These are phyloP conservation scores for Fraxinus albicans DNA, from an alignment of 305 asterid species.

Conservation along the genomic window DNA sequence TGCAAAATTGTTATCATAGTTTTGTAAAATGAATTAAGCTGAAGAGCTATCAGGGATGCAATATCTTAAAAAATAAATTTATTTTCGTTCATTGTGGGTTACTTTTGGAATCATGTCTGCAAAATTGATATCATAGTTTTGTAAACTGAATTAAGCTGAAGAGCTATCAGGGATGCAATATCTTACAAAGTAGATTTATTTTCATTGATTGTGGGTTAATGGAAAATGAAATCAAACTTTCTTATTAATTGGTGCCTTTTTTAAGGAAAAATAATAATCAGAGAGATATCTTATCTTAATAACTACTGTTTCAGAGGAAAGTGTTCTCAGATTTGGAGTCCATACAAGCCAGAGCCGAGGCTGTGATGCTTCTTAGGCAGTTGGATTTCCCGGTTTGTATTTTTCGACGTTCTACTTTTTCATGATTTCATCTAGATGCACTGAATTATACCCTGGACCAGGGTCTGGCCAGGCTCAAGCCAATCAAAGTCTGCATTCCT, in stretches of 20 bases:
- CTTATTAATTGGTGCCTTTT: not conserved
- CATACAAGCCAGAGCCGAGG: conserved; percentile 97
- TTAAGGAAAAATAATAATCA: not conserved
- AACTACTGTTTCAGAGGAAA: conserved; percentile 66
- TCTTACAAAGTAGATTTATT: not conserved
- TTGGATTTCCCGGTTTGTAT: conserved; percentile 83
- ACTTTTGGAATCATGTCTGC: not conserved
- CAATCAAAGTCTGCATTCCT: not conserved
- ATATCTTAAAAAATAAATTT: not conserved
- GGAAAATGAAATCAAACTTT: conserved; percentile 9
- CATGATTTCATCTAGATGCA: conserved; percentile 14
- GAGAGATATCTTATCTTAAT: conserved; percentile 5
- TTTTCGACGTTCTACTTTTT: conserved; percentile 19
- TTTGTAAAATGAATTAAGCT: not conserved
- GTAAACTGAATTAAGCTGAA: not conserved
- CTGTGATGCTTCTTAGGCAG: conserved; percentile 96
- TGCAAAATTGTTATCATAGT: not conserved
- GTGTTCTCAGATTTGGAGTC: conserved; percentile 96
- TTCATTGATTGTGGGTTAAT: not conserved
- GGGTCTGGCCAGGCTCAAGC: not conserved
- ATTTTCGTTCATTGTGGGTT: not conserved
- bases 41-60: not conserved
- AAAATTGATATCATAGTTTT: not conserved
- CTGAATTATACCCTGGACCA: not conserved
- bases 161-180: not conserved